These are phyloP conservation scores for Cladophialophora bantiana DNA, from an alignment of 2,329 filamentous ascomycete species.

Conservation along the genomic window DNA sequence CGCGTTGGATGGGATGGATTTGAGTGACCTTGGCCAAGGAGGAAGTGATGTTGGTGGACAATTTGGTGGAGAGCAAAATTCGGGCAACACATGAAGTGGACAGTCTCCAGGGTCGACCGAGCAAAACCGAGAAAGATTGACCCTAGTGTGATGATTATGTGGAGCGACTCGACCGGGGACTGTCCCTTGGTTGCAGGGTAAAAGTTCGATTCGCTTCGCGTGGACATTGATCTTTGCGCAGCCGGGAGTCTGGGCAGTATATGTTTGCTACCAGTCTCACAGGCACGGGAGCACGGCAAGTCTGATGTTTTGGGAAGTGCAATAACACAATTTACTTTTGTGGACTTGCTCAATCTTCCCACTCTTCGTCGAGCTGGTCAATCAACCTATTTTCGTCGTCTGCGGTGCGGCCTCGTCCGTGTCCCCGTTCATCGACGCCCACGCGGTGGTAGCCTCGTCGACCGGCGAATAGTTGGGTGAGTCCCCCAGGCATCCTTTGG, in stretches of 20 bases:
- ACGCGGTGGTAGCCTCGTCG: constrained; percentile 47
- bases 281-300: background rate
- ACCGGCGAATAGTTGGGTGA: constrained; percentile 44
- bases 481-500: constrained; percentile 46
- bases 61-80: constrained; percentile 28
- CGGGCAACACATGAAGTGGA: constrained; percentile 11
- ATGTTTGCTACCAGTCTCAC: background rate
- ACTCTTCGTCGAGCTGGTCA: constrained; percentile 95
- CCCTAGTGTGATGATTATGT: background rate
- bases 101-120: background rate
- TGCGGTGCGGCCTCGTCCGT: constrained; percentile 53
- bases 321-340: background rate
- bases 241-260: background rate
- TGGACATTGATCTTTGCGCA: background rate
- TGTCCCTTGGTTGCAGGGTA: background rate
- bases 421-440: constrained; percentile 39
- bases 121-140: background rate
- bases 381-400: constrained; percentile 95
- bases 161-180: background rate
- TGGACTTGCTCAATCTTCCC: constrained; percentile 63
- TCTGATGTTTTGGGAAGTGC: background rate
- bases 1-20: constrained; percentile 36
- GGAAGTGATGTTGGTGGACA: constrained; percentile 26
- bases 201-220: background rate
- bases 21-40: constrained; percentile 26